These are phyloP conservation scores for Epichloe scottii DNA, from an alignment of 2,329 filamentous ascomycete species.

Conservation along the genomic window DNA sequence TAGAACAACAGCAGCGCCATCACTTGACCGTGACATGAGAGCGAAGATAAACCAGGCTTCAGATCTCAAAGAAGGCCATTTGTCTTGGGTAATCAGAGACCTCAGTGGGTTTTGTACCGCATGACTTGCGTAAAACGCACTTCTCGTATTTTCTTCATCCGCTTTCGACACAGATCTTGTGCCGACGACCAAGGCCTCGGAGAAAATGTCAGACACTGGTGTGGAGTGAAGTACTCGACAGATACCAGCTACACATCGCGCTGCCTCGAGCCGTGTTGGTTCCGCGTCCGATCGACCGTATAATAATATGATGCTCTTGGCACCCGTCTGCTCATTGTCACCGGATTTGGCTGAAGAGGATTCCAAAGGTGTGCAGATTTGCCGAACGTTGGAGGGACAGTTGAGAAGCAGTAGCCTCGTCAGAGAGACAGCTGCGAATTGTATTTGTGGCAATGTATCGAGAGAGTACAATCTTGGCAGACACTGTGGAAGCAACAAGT, in stretches of 20 bases:
- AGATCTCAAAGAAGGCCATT: conserved; percentile 46
- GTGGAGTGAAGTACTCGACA: conserved; percentile 42
- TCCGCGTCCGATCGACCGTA: conserved; percentile 27
- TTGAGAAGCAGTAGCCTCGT: conserved; percentile 42
- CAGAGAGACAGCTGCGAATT: conserved; percentile 47
- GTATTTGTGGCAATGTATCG: conserved; percentile 40
- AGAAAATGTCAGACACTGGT: conserved; percentile 17
- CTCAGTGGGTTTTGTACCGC: conserved; percentile 30
- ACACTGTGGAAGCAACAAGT: conserved; percentile 30
- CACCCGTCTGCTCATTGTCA: conserved; percentile 17
- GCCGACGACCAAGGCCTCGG: conserved; percentile 11
- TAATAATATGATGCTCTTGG: conserved; percentile 25
- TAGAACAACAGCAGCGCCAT: conserved; percentile 35
- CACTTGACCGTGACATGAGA: conserved; percentile 40
- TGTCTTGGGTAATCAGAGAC: conserved; percentile 42
- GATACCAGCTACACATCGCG: conserved; percentile 38
- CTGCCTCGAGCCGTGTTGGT: conserved; percentile 48
- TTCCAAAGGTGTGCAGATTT: conserved; percentile 31
- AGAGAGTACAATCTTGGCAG: conserved; percentile 43
- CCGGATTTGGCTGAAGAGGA: conserved; percentile 11
- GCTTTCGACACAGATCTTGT: background rate
- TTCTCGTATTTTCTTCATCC: conserved; percentile 10
- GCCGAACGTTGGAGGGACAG: conserved; percentile 37
- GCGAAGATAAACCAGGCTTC: conserved; percentile 52
- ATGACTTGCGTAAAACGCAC: conserved; percentile 34